A percentile compares a stretch with the other conserved stretches of the same genome.
Evolutionary conservation across 2,329 filamentous ascomycete species (phyloP).

Genomic region (Zasmidium citrigriseum): DNA sequence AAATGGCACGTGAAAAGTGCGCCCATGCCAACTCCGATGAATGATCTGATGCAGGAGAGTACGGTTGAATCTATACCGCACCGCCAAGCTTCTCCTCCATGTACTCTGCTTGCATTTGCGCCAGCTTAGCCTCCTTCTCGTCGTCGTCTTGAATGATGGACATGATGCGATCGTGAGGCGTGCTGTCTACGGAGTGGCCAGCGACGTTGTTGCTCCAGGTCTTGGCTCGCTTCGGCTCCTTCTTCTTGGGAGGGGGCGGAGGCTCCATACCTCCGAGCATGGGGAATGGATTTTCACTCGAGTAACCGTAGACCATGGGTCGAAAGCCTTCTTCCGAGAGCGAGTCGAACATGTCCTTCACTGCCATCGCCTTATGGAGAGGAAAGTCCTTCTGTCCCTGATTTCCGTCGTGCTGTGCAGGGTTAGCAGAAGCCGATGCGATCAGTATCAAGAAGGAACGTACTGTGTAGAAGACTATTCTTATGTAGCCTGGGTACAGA

Average conservation of each 20-base stretch:
- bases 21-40: not conserved
- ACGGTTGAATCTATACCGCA: slow-evolving; percentile 1
- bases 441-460: not conserved
- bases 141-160: slow-evolving; percentile 36
- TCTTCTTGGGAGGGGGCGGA: slow-evolving; percentile 24
- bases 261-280: slow-evolving; percentile 36
- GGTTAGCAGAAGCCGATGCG: not conserved
- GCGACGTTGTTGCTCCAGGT: slow-evolving; percentile 28
- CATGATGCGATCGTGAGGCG: slow-evolving; percentile 36
- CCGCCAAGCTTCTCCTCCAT: slow-evolving; percentile 23
- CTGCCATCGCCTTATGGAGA: slow-evolving; percentile 29
- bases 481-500: slow-evolving; percentile 31
- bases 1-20: no score
- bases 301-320: slow-evolving; percentile 35
- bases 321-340: slow-evolving; percentile 33
- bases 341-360: slow-evolving; percentile 37
- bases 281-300: slow-evolving; percentile 36
- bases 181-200: slow-evolving; percentile 28
- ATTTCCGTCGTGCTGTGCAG: slow-evolving; percentile 31
- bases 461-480: slow-evolving; percentile 35
- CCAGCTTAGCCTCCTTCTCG: slow-evolving; percentile 31
- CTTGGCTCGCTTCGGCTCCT: slow-evolving; percentile 29
- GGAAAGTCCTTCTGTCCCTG: slow-evolving; percentile 34
- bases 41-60: not conserved
- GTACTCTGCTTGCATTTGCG: slow-evolving; percentile 25